phyloP scores from a whole-genome alignment of 2,329 filamentous ascomycete genomes.

The Aspergillus cejpii region DNA sequence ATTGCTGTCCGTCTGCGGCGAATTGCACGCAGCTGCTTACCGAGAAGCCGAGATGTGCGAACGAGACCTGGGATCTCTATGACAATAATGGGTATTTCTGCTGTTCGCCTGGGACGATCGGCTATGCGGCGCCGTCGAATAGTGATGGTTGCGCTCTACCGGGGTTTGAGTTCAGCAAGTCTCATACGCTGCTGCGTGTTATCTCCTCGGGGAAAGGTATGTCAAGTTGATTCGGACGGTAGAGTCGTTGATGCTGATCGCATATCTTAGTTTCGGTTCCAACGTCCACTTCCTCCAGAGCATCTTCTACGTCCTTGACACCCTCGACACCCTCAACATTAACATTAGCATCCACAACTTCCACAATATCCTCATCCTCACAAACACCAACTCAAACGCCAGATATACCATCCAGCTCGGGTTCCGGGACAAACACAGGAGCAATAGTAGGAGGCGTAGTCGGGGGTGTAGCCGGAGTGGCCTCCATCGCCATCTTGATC shows the following conservation, averaged over 20 bases:
- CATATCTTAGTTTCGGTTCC: neutral
- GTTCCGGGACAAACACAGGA: constrained; percentile 1
- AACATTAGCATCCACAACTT: neutral
- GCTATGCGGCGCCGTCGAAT: neutral
- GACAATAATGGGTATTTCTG: neutral
- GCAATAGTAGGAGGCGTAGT: constrained; percentile 11
- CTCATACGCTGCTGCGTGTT: neutral
- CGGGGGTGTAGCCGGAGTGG: constrained; percentile 10
- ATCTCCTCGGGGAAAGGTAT: neutral
- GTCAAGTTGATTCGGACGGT: neutral
- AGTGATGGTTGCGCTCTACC: neutral
- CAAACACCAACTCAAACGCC: neutral
- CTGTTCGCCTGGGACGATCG: neutral
- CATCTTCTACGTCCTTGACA: too few relatives aligned
- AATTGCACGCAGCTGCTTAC: neutral
- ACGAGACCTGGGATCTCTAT: neutral
- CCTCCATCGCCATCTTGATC: constrained; percentile 3
- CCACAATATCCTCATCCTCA: neutral
- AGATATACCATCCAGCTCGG: neutral
- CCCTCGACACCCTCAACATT: too few relatives aligned
- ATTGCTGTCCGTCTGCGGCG: neutral
- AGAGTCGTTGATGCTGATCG: neutral
- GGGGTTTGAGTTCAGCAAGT: neutral
- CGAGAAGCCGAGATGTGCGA: neutral
- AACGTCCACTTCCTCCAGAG: neutral